Evolutionary conservation across 2,329 filamentous ascomycete genomes (phyloP).

Genomic region (Diplodia corticola): DNA sequence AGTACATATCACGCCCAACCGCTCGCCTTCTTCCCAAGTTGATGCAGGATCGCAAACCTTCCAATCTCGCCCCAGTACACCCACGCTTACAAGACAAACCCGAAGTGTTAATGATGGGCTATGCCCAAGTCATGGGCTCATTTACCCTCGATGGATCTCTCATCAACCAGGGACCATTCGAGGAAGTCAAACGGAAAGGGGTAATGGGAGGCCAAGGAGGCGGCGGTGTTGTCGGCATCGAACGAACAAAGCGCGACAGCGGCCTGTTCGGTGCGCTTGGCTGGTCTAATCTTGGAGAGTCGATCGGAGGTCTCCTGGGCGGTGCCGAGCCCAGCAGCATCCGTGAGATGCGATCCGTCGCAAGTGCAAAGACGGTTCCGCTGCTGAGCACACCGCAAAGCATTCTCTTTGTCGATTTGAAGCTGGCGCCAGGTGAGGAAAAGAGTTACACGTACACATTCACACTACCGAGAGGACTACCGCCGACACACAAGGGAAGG

Average conservation of each 20-base stretch:
- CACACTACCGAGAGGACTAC: slow-evolving; percentile 81
- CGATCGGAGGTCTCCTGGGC: slow-evolving; percentile 83
- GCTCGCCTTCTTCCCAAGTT: slow-evolving; percentile 5
- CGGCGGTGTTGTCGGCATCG: slow-evolving; percentile 80
- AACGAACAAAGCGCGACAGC: slow-evolving; percentile 71
- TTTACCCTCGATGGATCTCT: slow-evolving; percentile 91
- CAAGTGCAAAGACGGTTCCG: slow-evolving; percentile 82
- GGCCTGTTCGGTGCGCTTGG: slow-evolving; percentile 81
- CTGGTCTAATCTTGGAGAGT: slow-evolving; percentile 85
- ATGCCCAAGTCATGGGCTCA: slow-evolving; percentile 87
- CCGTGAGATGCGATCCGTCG: slow-evolving; percentile 88
- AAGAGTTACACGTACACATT: slow-evolving; percentile 85
- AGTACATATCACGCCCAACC: slow-evolving; percentile 62
- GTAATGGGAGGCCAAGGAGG: slow-evolving; percentile 81
- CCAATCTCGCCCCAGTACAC: slow-evolving; percentile 31
- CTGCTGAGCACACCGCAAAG: slow-evolving; percentile 94
- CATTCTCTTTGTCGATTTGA: slow-evolving; percentile 90
- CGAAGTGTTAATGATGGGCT: slow-evolving; percentile 95
- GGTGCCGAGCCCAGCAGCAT: slow-evolving; percentile 87
- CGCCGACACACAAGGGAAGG: slow-evolving; percentile 85
- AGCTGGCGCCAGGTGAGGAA: slow-evolving; percentile 84
- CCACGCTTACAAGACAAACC: slow-evolving; percentile 47
- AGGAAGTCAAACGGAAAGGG: slow-evolving; percentile 92
- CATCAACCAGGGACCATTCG: slow-evolving; percentile 85
- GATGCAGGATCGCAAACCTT: slow-evolving; percentile 18